Evolutionary conservation across 441 rosid genomes (phyloP), one percentile per base, ranked within the genome.

Genomic region (Euphorbia celastroides): DNA sequence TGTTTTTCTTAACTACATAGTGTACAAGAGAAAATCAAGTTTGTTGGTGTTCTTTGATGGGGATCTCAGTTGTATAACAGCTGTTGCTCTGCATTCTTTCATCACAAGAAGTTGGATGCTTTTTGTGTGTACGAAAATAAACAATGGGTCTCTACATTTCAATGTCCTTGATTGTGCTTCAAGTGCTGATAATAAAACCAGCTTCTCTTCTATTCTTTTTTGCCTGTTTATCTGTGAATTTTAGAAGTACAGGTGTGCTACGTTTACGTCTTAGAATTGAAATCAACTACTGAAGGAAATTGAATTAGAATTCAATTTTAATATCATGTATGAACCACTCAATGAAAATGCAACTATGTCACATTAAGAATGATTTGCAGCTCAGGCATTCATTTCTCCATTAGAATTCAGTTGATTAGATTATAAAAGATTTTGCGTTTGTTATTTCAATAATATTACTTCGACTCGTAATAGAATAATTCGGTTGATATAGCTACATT

Each of bases 1-100:
- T 50, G n/a, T 64, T 62, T 70, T 31, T 44, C n/a, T 22, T 14
- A 69, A 63, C 60, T 26, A 55, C 59, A 54, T 66, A 60, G 32
- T 57, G 66, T 31, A 38, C 38, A 64, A 72, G 58, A 38, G n/a
- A 58, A 26, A 65, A 51, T 14, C 50, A 32, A 46, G 19, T 10
- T 51, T 61, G 65, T 19, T 41, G 55, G 32, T 28, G 42, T 9
- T 19, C 17, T 31, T 30, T 30, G 31, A 20, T 44, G 14, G 13
- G 9, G 16, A 13, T 60, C n/a, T 22, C 48, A 7, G 16, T 56
- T n/a, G 55, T 38, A 42, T 8, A 13, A 26, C 31, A 51, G 60
- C 67, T 22, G 1, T 44, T 62, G 41, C 70, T 69, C 41, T n/a
- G 12, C 22, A 30, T 70, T 64, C 22, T 64, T 32, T 64, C 32